These are phyloP conservation scores for Linnemannia exigua DNA, from an alignment of 192 early-diverging fungal species.

Conservation along the genomic window DNA sequence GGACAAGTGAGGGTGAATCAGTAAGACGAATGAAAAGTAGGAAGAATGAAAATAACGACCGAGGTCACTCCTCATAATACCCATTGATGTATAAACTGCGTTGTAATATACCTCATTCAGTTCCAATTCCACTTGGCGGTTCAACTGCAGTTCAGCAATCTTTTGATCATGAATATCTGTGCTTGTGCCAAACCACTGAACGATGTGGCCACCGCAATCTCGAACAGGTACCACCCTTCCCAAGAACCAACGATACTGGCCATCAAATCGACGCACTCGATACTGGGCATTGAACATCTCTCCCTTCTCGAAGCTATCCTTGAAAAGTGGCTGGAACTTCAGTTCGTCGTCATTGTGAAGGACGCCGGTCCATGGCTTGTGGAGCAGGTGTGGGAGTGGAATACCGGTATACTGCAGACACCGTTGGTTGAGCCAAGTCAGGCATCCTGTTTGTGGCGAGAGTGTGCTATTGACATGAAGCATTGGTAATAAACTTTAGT, in stretches of 20 bases:
- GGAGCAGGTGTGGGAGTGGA: slow-evolving; percentile 57
- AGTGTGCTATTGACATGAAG: slow-evolving; percentile 53
- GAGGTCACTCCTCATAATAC: background rate
- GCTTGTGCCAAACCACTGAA: slow-evolving; percentile 71
- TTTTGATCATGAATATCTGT: slow-evolving; percentile 72
- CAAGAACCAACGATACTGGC: slow-evolving; percentile 68
- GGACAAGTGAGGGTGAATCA: background rate
- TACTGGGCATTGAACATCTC: slow-evolving; percentile 67
- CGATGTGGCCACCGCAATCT: slow-evolving; percentile 64
- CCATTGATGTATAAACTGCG: too few relatives aligned
- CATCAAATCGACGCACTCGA: slow-evolving; percentile 66
- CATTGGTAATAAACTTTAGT: background rate
- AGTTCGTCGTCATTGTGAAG: slow-evolving; percentile 67
- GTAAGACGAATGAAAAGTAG: background rate
- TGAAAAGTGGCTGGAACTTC: slow-evolving; percentile 57
- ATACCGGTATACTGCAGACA: slow-evolving; percentile 64
- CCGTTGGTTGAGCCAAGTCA: slow-evolving; percentile 70
- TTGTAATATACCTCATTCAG: slow-evolving; percentile 59
- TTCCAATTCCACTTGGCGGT: slow-evolving; percentile 65
- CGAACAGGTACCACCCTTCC: slow-evolving; percentile 65
- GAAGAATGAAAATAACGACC: too few relatives aligned
- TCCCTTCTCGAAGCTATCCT: slow-evolving; percentile 61
- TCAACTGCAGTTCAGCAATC: slow-evolving; percentile 58
- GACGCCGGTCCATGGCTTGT: slow-evolving; percentile 59
- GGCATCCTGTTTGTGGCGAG: slow-evolving; percentile 58